These are phyloP conservation scores for Rhodotorula graminis DNA, from an alignment of 768 basidiomycete genomes.

Conservation along the genomic window DNA sequence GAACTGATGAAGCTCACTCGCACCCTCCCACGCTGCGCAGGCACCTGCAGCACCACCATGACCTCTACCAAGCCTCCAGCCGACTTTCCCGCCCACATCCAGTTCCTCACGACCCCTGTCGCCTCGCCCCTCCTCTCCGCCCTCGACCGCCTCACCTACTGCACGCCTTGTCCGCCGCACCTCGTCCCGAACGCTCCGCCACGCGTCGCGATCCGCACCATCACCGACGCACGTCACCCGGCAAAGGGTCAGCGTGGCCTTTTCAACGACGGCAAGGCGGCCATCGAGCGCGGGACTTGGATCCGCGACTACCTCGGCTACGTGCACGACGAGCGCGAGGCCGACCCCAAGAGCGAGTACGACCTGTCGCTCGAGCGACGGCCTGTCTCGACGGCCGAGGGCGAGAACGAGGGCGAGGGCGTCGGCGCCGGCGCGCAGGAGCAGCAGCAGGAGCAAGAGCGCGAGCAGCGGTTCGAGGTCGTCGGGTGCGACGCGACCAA, in stretches of 20 bases:
- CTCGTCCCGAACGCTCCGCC: constrained; percentile 15
- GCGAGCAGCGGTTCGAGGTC: constrained; percentile 53
- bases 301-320: constrained; percentile 80
- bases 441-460: no score
- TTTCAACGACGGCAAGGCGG: constrained; percentile 62
- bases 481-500: constrained; percentile 69
- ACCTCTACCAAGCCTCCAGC: neutral
- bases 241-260: constrained; percentile 73
- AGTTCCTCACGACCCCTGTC: neutral
- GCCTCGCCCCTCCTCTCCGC: constrained; percentile 15
- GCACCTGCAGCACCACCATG: neutral
- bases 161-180: constrained; percentile 9
- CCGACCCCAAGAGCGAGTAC: constrained; percentile 62
- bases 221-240: constrained; percentile 55
- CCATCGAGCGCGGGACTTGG: constrained; percentile 59
- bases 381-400: neutral
- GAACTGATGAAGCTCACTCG: neutral
- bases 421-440: no score
- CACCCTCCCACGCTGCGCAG: neutral
- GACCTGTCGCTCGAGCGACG: constrained; percentile 63
- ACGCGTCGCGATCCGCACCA: constrained; percentile 7
- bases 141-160: neutral
- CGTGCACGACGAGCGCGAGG: constrained; percentile 71
- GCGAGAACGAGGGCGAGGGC: constrained; percentile 11
- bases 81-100: constrained; percentile 4